phyloP scores from a whole-genome alignment of 2,329 filamentous ascomycete species.

The Colletotrichum sp. region DNA sequence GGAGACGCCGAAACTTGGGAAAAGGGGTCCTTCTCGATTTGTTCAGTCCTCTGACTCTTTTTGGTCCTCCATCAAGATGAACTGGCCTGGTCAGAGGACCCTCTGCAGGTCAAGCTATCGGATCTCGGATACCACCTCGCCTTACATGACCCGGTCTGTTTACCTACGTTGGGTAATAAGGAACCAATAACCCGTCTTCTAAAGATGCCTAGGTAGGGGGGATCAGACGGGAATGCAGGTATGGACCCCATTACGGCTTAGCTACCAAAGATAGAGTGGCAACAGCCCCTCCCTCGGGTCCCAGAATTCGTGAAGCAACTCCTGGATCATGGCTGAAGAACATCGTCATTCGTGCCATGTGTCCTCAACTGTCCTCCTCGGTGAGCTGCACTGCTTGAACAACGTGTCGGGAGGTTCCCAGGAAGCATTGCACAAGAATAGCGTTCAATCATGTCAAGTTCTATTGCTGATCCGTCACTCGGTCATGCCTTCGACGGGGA shows the following conservation, averaged over 20 bases:
- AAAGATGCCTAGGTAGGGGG: neutral
- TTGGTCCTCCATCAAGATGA: neutral
- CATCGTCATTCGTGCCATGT: conserved; percentile 8
- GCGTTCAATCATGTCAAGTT: neutral
- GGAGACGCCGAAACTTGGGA: neutral
- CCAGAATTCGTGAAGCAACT: conserved; percentile 1
- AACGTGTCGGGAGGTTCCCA: neutral
- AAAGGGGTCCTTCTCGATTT: conserved; percentile 6
- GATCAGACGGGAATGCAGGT: neutral
- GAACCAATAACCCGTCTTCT: neutral
- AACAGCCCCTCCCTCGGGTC: neutral
- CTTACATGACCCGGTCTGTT: neutral
- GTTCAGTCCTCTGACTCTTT: neutral
- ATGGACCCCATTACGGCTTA: neutral
- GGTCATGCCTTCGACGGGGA: neutral
- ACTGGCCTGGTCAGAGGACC: neutral
- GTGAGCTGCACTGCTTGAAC: neutral
- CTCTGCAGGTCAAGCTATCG: neutral
- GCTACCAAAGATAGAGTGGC: conserved; percentile 19
- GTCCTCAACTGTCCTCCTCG: neutral
- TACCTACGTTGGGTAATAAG: neutral
- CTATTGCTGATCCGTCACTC: neutral
- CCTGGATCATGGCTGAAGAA: conserved; percentile 13
- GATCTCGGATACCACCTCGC: neutral
- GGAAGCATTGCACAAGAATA: neutral